Conservation (phyloP, 306 rosid species). For the Astragalus glycyphyllos region DNA sequence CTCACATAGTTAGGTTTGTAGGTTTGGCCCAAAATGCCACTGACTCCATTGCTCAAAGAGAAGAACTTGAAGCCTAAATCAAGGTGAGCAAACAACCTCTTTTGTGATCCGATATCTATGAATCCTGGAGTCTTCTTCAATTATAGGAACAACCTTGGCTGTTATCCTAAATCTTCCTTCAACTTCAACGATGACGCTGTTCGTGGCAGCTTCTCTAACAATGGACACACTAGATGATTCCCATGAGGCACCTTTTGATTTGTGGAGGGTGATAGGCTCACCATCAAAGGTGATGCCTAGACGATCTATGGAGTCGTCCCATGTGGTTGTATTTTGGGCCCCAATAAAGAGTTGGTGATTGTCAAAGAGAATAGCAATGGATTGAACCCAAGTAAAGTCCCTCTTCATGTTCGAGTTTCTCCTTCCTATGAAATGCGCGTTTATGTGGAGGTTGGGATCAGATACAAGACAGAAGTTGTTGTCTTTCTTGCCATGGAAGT, state of each 20-base stretch:
- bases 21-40: conserved; percentile 67
- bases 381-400: conserved; percentile 80
- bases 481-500: conserved; percentile 64
- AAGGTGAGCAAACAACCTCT: conserved; percentile 61
- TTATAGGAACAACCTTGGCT: conserved; percentile 67
- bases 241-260: conserved; percentile 51
- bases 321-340: conserved; percentile 48
- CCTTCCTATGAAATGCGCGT: conserved; percentile 43
- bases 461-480: conserved; percentile 61
- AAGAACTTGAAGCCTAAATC: conserved; percentile 68
- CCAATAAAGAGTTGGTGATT: conserved; percentile 54
- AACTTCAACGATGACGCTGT: conserved; percentile 51
- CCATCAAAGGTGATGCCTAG: conserved; percentile 52
- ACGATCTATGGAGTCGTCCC: conserved; percentile 60
- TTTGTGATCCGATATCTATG: conserved; percentile 61
- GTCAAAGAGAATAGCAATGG: conserved; percentile 60
- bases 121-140: conserved; percentile 55
- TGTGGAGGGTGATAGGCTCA: conserved; percentile 35
- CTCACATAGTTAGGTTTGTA: conserved; percentile 55
- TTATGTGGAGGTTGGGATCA: conserved; percentile 68
- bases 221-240: conserved; percentile 30
- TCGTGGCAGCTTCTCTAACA: conserved; percentile 31
- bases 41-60: conserved; percentile 48
- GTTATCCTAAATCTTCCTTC: conserved; percentile 50
- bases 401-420: conserved; percentile 51